Evolutionary conservation across 2,329 filamentous ascomycete genomes (phyloP).

Genomic region (Fusarium xyrophilum): DNA sequence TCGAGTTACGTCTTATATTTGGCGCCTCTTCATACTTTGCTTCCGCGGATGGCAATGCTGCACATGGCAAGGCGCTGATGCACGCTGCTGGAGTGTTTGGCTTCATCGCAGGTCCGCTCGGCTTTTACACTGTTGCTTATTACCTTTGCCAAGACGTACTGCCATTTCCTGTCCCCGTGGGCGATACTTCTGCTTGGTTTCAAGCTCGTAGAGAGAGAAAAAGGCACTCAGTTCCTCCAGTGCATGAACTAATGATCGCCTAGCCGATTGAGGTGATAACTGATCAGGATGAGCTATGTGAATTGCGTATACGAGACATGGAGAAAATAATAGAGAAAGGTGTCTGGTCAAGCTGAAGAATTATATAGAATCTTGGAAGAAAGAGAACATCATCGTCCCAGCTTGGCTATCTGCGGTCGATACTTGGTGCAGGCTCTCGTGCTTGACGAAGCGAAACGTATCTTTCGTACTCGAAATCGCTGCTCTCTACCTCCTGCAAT

Average conservation of each 20-base stretch:
- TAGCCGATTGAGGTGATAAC: neutral
- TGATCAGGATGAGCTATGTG: neutral
- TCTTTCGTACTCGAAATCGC: neutral
- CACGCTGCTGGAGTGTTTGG: constrained; percentile 36
- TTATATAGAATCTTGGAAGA: too few species aligned
- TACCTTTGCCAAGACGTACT: constrained; percentile 39
- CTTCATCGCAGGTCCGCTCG: constrained; percentile 36
- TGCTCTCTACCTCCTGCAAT: neutral
- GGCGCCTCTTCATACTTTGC: constrained; percentile 33
- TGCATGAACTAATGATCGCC: neutral
- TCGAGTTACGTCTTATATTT: constrained; percentile 36
- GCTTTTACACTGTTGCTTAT: constrained; percentile 34
- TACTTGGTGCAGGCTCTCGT: neutral
- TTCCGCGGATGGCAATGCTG: constrained; percentile 29
- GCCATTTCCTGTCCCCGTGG: constrained; percentile 36
- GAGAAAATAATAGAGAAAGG: neutral
- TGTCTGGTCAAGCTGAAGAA: neutral
- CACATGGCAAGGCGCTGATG: constrained; percentile 11
- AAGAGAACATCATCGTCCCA: neutral
- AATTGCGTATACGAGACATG: neutral
- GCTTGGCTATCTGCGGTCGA: neutral
- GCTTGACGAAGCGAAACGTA: neutral
- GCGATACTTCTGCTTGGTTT: constrained; percentile 29
- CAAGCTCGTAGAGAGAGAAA: constrained; percentile 6
- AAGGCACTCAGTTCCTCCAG: neutral